Evolutionary conservation across 1,284 basidiomycete genomes (phyloP).

Genomic region (Ganoderma leucocontextum): DNA sequence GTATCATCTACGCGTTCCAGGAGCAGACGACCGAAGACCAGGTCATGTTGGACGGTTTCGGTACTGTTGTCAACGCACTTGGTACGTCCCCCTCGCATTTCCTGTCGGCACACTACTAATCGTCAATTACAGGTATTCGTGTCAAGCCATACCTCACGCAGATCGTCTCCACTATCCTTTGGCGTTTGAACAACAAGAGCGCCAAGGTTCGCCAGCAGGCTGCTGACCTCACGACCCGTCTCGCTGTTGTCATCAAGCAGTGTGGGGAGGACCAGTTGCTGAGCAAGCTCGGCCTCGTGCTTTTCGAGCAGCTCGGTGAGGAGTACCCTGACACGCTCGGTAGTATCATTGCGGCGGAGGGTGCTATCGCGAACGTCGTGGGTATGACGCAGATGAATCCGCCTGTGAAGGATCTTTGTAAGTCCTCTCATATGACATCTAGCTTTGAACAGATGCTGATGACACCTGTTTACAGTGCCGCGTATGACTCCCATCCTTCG

Average conservation of each 20-base stretch:
- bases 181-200: slow-evolving; percentile 99
- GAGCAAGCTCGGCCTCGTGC: slow-evolving; percentile 95
- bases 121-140: slow-evolving; percentile 73
- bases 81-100: slow-evolving; percentile 43
- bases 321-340: slow-evolving; percentile 99
- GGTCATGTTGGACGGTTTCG: slow-evolving; percentile 99
- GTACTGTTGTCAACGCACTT: slow-evolving; percentile 95
- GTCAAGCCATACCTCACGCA: slow-evolving; percentile 99
- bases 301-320: slow-evolving; percentile 99
- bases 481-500: slow-evolving; percentile 99
- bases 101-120: slow-evolving; percentile 2
- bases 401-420: slow-evolving; percentile 96
- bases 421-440: slow-evolving; percentile 46
- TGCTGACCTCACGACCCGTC: slow-evolving; percentile 93
- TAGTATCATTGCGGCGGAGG: slow-evolving; percentile 98
- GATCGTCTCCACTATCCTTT: slow-evolving; percentile 99
- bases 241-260: slow-evolving; percentile 98
- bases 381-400: slow-evolving; percentile 99
- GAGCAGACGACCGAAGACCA: slow-evolving; percentile 99
- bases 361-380: slow-evolving; percentile 98
- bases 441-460: slow-evolving; percentile 18
- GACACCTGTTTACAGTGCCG: slow-evolving; percentile 68
- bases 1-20: slow-evolving; percentile 99
- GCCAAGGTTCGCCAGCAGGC: slow-evolving; percentile 99
- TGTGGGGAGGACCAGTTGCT: slow-evolving; percentile 96